These are phyloP conservation scores for Coniochaeta sp. DNA, from an alignment of 2,329 filamentous ascomycete genomes.

Conservation along the genomic window DNA sequence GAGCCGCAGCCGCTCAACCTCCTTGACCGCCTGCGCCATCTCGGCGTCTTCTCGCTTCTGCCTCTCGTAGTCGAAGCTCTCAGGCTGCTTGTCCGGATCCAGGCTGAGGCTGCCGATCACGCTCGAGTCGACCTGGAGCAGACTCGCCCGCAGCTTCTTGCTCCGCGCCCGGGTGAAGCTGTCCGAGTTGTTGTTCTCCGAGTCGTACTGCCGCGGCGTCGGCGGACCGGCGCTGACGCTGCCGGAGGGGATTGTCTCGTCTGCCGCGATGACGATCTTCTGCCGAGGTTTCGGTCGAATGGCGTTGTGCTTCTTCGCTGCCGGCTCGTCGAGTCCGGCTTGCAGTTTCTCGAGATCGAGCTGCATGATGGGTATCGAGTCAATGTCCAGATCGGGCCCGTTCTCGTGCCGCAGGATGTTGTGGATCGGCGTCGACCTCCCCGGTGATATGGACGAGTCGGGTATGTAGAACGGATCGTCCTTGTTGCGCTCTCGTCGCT, in stretches of 20 bases:
- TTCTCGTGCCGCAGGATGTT: constrained; percentile 67
- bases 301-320: constrained; percentile 4
- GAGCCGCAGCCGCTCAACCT: constrained; percentile 77
- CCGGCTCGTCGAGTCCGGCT: constrained; percentile 15
- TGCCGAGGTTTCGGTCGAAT: constrained; percentile 40
- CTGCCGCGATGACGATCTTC: constrained; percentile 60
- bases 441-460: constrained; percentile 12
- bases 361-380: constrained; percentile 93
- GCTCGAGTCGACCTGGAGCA: constrained; percentile 84
- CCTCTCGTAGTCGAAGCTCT: constrained; percentile 50
- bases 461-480: constrained; percentile 95
- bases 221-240: constrained; percentile 34
- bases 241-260: constrained; percentile 58
- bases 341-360: constrained; percentile 62
- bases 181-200: constrained; percentile 44
- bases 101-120: constrained; percentile 68
- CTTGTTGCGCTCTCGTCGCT: constrained; percentile 72
- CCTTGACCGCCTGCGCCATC: constrained; percentile 80
- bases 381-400: constrained; percentile 76
- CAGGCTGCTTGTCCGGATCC: constrained; percentile 36
- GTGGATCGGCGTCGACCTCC: constrained; percentile 69
- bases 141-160: constrained; percentile 48
- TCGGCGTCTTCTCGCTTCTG: constrained; percentile 74
- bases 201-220: constrained; percentile 45
- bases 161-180: constrained; percentile 38